Conservation (phyloP, 306 rosid genomes). For the Cucumis sativus region DNA sequence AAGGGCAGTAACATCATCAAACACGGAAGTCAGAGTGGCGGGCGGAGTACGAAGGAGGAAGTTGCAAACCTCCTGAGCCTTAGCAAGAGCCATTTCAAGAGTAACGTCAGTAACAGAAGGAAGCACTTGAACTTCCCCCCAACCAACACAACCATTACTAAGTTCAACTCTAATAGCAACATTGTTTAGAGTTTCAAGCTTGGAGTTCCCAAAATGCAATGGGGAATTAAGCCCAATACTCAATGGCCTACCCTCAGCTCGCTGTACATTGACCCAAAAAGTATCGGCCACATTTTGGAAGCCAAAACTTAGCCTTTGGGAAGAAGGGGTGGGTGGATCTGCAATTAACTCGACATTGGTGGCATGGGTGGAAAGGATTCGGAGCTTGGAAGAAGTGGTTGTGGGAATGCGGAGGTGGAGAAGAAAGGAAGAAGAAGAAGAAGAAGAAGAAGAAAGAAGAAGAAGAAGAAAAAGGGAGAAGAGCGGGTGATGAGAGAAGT, state of each 20-base stretch:
- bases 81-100: not conserved
- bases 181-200: not conserved
- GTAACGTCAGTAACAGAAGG: not conserved
- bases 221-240: not conserved
- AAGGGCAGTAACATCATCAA: not conserved
- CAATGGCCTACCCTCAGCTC: constrained; percentile 10
- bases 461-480: not conserved
- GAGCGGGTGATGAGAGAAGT: not conserved
- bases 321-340: not conserved
- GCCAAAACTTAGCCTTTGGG: constrained; percentile 1
- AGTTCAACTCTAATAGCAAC: constrained; percentile 14
- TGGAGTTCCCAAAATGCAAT: not conserved
- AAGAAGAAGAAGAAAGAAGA: not conserved
- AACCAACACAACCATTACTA: constrained; percentile 16
- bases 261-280: constrained; percentile 14
- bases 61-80: not conserved
- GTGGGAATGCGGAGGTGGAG: not conserved
- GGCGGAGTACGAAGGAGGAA: not conserved
- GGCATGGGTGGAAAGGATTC: not conserved
- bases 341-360: not conserved
- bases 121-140: constrained; percentile 17
- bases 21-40: not conserved
- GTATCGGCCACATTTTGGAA: constrained; percentile 14
- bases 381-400: not conserved
- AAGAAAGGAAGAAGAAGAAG: not conserved